Base-by-base conservation (phyloP, 768 basidiomycete species). In the Agrocybe praecox region DNA sequence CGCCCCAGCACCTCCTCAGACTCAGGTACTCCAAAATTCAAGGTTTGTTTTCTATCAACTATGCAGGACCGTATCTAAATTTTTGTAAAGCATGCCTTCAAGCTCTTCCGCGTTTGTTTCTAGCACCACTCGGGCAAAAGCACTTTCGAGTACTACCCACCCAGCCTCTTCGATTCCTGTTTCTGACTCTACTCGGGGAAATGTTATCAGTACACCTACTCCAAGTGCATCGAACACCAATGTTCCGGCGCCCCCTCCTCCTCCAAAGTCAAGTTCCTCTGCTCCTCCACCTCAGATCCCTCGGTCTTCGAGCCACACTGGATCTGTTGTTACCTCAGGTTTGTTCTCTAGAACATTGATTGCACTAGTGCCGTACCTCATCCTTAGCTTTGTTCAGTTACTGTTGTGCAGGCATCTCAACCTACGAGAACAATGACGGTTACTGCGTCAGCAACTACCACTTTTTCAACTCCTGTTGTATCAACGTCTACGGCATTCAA, bases 401-500 rank as follows among this genome's bases (percentile, higher is more conserved):
- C 55, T 18, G 47, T 66, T 18, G 51, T 64, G 7, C 51, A 52
- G 6, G 59, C 34, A 6, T 45, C 64, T 12, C 22, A 26, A 10
- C 36, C 55, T 21, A 40, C 59, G 7, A 46, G 46, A 26, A 66
- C 63, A 26, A 66, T 54, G 26, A 64, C 65, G 14, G 45, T 69
- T 9, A 62, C 62, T 11, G 57, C 48, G 17, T 52, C 55, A n/a
- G 54, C 64, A 17, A 59, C 50, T 26, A 62, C 56, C 17, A 67
- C 62, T 47, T 58, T 69, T 29, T 59, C 78, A 2, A 72, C 65
- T n/a, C 74, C 79, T 10, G 70, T 78, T 19, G 68, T 77, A 18
- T 56, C 80, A 24, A 76, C 81, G 26, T 67, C 73, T 19, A 79
- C 76, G 6, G 69, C 74, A 52, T 52, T 68, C 8, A 67, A 75